Percentiles rank a stretch among this genome's conserved stretches.
These are phyloP conservation scores for Orbilia oligospora DNA, from an alignment of 2,329 filamentous ascomycete species.

Conservation along the genomic window DNA sequence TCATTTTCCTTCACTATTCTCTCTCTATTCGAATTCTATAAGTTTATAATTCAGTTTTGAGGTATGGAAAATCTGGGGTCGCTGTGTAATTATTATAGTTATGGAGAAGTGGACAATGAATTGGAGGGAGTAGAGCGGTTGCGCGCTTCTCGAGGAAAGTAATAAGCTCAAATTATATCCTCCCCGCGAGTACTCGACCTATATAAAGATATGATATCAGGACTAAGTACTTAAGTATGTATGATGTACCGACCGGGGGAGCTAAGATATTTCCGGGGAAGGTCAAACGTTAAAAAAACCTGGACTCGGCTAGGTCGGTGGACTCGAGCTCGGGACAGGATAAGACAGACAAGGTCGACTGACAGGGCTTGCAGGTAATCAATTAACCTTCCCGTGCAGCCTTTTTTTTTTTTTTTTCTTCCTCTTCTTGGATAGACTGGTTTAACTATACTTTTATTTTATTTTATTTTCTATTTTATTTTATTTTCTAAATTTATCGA, in stretches of 20 bases:
- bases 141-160: no score
- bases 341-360: no score
- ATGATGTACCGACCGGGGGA: slow-evolving; percentile 25
- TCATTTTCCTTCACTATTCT: slow-evolving; percentile 20
- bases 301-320: background rate
- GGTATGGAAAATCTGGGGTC: background rate
- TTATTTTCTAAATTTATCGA: no score
- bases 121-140: no score
- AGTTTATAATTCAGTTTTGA: no score
- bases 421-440: background rate
- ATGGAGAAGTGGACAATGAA: no score
- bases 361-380: no score
- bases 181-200: background rate
- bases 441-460: background rate
- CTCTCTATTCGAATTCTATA: background rate
- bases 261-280: slow-evolving; percentile 1
- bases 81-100: no score
- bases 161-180: slow-evolving; percentile 4
- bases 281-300: background rate
- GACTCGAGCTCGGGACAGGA: background rate
- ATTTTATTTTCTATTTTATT: background rate
- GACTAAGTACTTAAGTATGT: no score
- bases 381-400: background rate
- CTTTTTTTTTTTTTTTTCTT: background rate
- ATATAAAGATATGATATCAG: no score